Percentiles rank a stretch among this genome's conserved stretches.
phyloP scores from a whole-genome alignment of 1,139 yeast genomes.

The Blastobotrys raffinosifermentans region DNA sequence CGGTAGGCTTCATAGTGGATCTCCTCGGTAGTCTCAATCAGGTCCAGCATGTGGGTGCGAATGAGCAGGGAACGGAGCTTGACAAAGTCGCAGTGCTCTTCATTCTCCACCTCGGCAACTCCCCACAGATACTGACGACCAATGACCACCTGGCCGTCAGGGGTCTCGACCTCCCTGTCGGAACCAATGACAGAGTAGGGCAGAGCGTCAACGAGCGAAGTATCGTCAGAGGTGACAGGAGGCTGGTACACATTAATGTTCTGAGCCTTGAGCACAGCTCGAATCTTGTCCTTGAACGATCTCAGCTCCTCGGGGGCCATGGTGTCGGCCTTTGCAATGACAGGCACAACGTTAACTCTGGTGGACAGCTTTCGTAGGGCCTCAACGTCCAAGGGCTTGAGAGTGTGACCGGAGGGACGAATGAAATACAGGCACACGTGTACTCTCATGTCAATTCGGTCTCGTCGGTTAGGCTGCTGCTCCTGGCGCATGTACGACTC shows the following conservation, averaged over 20 bases:
- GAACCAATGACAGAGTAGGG: conserved; percentile 94
- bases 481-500: conserved; percentile 93
- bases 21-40: conserved; percentile 84
- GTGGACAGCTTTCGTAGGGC: conserved; percentile 83
- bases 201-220: conserved; percentile 81
- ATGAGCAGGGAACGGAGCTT: conserved; percentile 80
- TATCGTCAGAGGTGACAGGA: conserved; percentile 44
- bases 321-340: conserved; percentile 93
- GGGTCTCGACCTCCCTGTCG: conserved; percentile 74
- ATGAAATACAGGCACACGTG: conserved; percentile 94
- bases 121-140: conserved; percentile 99
- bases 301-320: conserved; percentile 76
- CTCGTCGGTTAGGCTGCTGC: conserved; percentile 77
- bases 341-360: conserved; percentile 89
- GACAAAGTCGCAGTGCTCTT: conserved; percentile 90
- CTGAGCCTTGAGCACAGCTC: conserved; percentile 89
- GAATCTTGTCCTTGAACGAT: conserved; percentile 72
- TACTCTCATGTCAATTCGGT: conserved; percentile 67
- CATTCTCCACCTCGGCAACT: conserved; percentile 93
- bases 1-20: conserved; percentile 87
- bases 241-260: conserved; percentile 88
- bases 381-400: conserved; percentile 91
- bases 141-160: conserved; percentile 68
- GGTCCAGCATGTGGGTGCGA: conserved; percentile 91
- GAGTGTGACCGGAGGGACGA: conserved; percentile 92